Evolutionary conservation across 75 land plant genomes (phyloP).

Genomic region (Isoetes taiwanensis): DNA sequence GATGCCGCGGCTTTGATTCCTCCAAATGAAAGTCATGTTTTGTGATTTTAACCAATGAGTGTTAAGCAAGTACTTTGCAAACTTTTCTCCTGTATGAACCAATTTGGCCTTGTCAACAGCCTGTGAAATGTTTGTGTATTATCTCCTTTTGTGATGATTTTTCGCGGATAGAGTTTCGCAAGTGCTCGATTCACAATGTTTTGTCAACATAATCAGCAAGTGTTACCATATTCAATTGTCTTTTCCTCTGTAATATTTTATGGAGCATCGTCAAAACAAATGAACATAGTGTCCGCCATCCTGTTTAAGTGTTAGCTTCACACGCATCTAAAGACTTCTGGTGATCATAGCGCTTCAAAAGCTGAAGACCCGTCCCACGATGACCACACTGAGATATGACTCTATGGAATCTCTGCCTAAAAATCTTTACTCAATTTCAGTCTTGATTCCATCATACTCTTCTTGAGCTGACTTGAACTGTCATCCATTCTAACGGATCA

Average conservation of each 20-base stretch:
- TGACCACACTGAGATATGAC: slow-evolving; percentile 79
- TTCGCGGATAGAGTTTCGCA: slow-evolving; percentile 74
- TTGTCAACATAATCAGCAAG: no score
- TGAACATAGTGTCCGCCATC: slow-evolving; percentile 81
- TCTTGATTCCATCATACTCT: no score
- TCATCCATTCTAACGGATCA: no score
- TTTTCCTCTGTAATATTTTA: slow-evolving; percentile 77
- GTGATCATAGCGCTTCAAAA: slow-evolving; percentile 86
- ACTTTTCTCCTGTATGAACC: slow-evolving; percentile 95
- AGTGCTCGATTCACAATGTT: slow-evolving; percentile 81
- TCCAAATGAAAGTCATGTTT: slow-evolving; percentile 10
- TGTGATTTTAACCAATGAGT: no score
- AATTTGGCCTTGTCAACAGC: slow-evolving; percentile 71
- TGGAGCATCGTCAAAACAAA: slow-evolving; percentile 66
- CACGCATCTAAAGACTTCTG: slow-evolving; percentile 43
- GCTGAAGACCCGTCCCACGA: slow-evolving; percentile 80
- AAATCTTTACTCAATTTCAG: no score
- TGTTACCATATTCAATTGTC: slow-evolving; percentile 90
- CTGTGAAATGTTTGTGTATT: slow-evolving; percentile 76
- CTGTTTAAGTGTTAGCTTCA: slow-evolving; percentile 71
- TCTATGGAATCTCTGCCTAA: slow-evolving; percentile 90
- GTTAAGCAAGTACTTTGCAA: slow-evolving; percentile 78
- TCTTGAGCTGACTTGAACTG: no score
- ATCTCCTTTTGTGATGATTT: slow-evolving; percentile 61
- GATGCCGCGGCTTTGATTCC: slow-evolving; percentile 26